Evolutionary conservation across 1,139 yeast species (phyloP).

Genomic region (Saccharomyces hybrid): DNA sequence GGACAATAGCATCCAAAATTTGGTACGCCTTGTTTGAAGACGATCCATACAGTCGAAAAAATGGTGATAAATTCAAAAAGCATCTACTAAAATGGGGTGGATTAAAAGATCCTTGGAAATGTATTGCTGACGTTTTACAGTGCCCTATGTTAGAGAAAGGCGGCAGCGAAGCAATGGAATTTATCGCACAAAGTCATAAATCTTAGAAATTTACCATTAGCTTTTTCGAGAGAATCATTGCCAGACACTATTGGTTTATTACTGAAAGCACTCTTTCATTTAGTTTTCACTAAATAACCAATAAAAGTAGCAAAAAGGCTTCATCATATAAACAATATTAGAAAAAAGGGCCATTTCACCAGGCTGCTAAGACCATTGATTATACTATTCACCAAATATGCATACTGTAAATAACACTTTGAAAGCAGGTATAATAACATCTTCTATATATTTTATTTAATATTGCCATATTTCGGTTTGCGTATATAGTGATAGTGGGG

Average conservation of each 20-base stretch:
- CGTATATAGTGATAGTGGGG: not conserved
- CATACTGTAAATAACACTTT: not conserved
- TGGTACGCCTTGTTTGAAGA: slow-evolving; percentile 65
- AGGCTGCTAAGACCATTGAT: not conserved
- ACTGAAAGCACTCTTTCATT: no score
- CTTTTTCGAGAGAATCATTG: no score
- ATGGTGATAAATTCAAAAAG: slow-evolving; percentile 68
- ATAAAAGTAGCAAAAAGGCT: not conserved
- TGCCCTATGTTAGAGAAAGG: slow-evolving; percentile 54
- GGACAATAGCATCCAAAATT: slow-evolving; percentile 84
- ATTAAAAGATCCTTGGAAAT: slow-evolving; percentile 79
- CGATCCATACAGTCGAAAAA: slow-evolving; percentile 61
- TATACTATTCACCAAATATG: not conserved
- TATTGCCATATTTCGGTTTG: not conserved
- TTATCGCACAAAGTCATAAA: slow-evolving; percentile 41
- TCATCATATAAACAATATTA: no score
- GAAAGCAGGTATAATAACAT: not conserved
- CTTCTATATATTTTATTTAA: not conserved
- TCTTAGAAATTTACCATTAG: slow-evolving; percentile 8
- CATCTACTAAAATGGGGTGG: slow-evolving; percentile 91
- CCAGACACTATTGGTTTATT: no score
- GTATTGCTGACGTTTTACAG: slow-evolving; percentile 72
- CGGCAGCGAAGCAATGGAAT: slow-evolving; percentile 66
- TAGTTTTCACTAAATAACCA: not conserved
- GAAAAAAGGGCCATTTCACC: no score